Evolutionary conservation across 1,284 basidiomycete genomes (phyloP), one percentile per base, ranked within the genome.

Genomic region (Pterulicium gracile): DNA sequence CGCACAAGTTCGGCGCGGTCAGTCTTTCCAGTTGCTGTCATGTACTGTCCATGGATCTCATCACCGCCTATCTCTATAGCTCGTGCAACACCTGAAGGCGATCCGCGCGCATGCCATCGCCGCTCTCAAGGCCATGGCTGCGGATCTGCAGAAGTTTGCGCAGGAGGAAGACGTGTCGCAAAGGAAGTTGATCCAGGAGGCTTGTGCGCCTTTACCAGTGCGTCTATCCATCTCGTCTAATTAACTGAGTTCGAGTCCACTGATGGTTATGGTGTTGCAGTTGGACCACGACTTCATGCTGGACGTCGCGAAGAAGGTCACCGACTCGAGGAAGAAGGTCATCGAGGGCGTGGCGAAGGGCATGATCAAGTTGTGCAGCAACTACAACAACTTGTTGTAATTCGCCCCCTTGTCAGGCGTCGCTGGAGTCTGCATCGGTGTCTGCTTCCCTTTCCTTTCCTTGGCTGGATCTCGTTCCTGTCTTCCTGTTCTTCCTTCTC

Each of bases 331-430:
- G 34, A 83, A 76, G 58, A 83, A 77, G 59, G 70, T 80, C 4
- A 59, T 77, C n/a, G 83, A 84, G 48, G 84, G 83, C 24, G 64
- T 81, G 40, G 78, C 75, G 18, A 86, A 81, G 57, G 84, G 85
- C 20, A 68, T 84, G 47, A 56, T 59, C 22, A 75, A 76, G 43
- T 57, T 84, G 35, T 69, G 67, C 55, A 65, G 70, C 32, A 65
- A 64, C 15, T 72, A 81, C 49, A 60, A 55, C 27, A 53, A 64
- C 49, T 32, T 50, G 49, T 63, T 43, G 18, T 39, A 17, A 46
- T 3, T n/a, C 10, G 21, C 21, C 7, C 15, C n/a, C 21, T 15
- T 17, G 17, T 3, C 27, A 17, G 34, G 5, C 34, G 17, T 27
- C 24, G 41, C 15, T n/a, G n/a, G n/a, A n/a, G n/a, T n/a, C n/a